A percentile compares a stretch with the other conserved stretches of the same genome.
Evolutionary conservation across 257 asterid genomes (phyloP).

Genomic region (Solanum gracilifrons): DNA sequence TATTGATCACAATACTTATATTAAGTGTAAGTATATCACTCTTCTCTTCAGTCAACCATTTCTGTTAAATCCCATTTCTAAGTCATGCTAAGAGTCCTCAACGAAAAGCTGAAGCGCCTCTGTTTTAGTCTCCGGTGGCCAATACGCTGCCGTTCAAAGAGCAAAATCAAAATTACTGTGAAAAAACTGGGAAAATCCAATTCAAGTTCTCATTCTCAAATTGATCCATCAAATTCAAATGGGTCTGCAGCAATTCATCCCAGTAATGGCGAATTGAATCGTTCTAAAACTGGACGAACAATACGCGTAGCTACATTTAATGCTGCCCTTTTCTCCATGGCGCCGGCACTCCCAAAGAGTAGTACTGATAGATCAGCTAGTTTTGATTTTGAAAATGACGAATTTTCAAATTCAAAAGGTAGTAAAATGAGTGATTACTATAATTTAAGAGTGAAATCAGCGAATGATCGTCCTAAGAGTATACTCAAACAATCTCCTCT

Average conservation of each 20-base stretch:
- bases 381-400: constrained; percentile 19
- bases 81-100: constrained; percentile 41
- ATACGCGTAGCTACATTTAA: constrained; percentile 71
- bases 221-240: not conserved
- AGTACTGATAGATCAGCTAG: constrained; percentile 17
- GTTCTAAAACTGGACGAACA: constrained; percentile 14
- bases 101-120: constrained; percentile 43
- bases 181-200: constrained; percentile 43
- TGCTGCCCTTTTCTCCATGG: constrained; percentile 98
- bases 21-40: not conserved
- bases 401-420: not conserved
- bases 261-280: constrained; percentile 24
- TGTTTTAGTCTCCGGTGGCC: constrained; percentile 52
- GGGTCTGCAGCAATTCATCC: constrained; percentile 74
- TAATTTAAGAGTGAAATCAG: constrained; percentile 28
- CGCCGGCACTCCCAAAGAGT: constrained; percentile 55
- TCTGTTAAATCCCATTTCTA: not conserved
- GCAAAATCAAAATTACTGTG: constrained; percentile 34
- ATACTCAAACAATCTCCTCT: constrained; percentile 75
- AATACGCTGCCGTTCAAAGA: constrained; percentile 39
- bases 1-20: not conserved
- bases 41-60: not conserved
- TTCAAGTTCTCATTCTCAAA: constrained; percentile 17
- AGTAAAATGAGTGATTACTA: not conserved
- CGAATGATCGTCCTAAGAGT: constrained; percentile 57